Conservation (phyloP, 192 early-diverging fungal species). For the Jimgerdemannia lactiflua region DNA sequence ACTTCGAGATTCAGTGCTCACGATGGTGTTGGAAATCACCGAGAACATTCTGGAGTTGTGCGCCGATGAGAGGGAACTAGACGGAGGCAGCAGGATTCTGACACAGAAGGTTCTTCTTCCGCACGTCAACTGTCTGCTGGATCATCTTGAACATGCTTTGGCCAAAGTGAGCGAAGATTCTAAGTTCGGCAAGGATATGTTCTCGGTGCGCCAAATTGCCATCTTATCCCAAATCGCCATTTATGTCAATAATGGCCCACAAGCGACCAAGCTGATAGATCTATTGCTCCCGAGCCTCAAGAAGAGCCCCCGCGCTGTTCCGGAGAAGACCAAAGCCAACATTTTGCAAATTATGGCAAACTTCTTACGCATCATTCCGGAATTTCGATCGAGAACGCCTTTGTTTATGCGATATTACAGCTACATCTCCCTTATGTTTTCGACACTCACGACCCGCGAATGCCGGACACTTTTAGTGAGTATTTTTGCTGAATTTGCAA, state of each 20-base stretch:
- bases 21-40: conserved; percentile 68
- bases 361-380: conserved; percentile 77
- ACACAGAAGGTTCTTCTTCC: conserved; percentile 46
- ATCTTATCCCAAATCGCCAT: conserved; percentile 76
- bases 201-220: conserved; percentile 69
- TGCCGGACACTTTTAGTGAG: conserved; percentile 60
- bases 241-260: conserved; percentile 64
- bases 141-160: conserved; percentile 55
- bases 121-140: conserved; percentile 53
- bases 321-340: conserved; percentile 80
- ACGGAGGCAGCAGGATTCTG: conserved; percentile 32
- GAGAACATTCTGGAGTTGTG: conserved; percentile 65
- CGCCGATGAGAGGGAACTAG: conserved; percentile 42
- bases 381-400: conserved; percentile 24
- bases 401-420: conserved; percentile 62
- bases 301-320: conserved; percentile 61
- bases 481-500: conserved; percentile 63
- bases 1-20: conserved; percentile 68
- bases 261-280: conserved; percentile 68
- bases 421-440: conserved; percentile 68
- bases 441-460: conserved; percentile 55
- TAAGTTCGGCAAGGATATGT: conserved; percentile 48
- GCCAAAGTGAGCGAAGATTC: conserved; percentile 38
- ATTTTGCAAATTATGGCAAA: conserved; percentile 78
- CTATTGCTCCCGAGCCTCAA: conserved; percentile 84